Evolutionary conservation across 768 basidiomycete genomes (phyloP).

Genomic region (Terana coerulea): DNA sequence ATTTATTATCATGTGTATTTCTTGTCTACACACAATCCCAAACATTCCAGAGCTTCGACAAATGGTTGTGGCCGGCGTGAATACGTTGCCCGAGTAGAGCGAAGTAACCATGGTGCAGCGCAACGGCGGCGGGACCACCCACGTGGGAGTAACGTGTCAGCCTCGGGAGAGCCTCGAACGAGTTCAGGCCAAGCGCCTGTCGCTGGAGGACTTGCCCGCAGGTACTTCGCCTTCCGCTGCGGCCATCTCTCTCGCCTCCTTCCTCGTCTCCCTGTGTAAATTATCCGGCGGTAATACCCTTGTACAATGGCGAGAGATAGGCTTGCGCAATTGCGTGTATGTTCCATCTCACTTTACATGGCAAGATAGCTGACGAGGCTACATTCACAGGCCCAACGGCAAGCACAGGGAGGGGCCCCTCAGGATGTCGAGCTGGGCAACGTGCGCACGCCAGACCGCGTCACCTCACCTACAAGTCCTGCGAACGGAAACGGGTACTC

Average conservation of each 20-base stretch:
- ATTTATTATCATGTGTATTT: neutral
- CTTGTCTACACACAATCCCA: too few species aligned
- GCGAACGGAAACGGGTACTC: slow-evolving; percentile 12
- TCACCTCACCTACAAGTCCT: slow-evolving; percentile 13
- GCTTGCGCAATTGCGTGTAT: slow-evolving; percentile 26
- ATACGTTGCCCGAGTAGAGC: too few species aligned
- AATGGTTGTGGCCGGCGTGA: too few species aligned
- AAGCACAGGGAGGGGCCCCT: slow-evolving; percentile 19
- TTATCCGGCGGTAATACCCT: slow-evolving; percentile 12
- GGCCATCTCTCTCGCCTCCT: slow-evolving; percentile 5
- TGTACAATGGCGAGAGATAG: slow-evolving; percentile 25
- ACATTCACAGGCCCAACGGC: slow-evolving; percentile 26
- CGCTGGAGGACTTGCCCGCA: neutral
- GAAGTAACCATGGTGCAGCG: too few species aligned
- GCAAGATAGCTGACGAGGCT: neutral
- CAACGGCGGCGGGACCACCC: too few species aligned
- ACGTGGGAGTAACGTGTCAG: slow-evolving; percentile 1
- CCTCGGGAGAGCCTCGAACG: slow-evolving; percentile 6
- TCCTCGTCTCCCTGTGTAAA: slow-evolving; percentile 19
- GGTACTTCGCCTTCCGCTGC: slow-evolving; percentile 3
- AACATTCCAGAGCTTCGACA: too few species aligned
- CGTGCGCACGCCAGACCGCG: slow-evolving; percentile 16
- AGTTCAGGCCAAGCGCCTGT: slow-evolving; percentile 2
- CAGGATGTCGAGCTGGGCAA: slow-evolving; percentile 29
- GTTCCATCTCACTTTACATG: slow-evolving; percentile 4